phyloP scores from a whole-genome alignment of 2,329 filamentous ascomycete species.

The Penicillium aurantiogriseum region DNA sequence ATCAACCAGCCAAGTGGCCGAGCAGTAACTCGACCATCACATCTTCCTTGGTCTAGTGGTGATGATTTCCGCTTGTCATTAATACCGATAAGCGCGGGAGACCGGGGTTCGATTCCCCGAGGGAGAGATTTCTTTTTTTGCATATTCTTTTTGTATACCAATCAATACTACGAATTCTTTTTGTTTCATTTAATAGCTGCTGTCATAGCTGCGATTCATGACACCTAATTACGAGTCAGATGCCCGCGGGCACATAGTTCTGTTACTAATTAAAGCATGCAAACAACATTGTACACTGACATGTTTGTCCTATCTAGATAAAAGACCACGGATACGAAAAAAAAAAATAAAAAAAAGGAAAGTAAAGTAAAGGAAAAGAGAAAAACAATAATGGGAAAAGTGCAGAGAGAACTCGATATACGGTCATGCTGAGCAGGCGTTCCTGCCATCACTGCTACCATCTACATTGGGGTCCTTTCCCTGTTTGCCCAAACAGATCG shows the following conservation, averaged over 20 bases:
- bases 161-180: too few species aligned
- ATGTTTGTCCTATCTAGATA: background rate
- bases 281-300: background rate
- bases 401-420: background rate
- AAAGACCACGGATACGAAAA: background rate
- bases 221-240: too few species aligned
- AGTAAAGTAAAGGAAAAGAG: background rate
- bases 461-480: background rate
- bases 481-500: background rate
- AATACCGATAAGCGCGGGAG: slow-evolving; percentile 32
- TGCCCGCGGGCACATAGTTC: too few species aligned
- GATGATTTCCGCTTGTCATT: slow-evolving; percentile 33
- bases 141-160: background rate
- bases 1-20: slow-evolving; percentile 27
- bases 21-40: slow-evolving; percentile 21
- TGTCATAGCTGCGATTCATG: background rate
- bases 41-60: slow-evolving; percentile 33
- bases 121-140: slow-evolving; percentile 25
- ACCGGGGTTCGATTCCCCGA: slow-evolving; percentile 39
- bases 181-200: background rate
- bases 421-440: background rate
- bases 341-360: background rate
- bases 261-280: background rate
- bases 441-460: background rate
- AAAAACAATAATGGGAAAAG: background rate